phyloP scores from a whole-genome alignment of 2,329 filamentous ascomycete genomes.

The Rutstroemia sp. region DNA sequence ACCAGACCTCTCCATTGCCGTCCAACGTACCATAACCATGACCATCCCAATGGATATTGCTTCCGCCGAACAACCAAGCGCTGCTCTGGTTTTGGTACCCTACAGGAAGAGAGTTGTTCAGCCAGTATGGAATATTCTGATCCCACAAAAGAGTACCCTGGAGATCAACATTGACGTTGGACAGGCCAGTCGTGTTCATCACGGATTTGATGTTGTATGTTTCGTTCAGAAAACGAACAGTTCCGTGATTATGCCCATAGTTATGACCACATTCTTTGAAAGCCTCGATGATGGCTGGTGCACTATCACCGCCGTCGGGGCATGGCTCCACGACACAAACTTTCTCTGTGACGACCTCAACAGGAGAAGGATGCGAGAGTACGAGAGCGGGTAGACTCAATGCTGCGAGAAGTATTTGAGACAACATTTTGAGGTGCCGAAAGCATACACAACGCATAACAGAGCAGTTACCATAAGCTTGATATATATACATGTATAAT shows the following conservation, averaged over 20 bases:
- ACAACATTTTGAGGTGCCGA: background rate
- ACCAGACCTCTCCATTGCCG: constrained; percentile 55
- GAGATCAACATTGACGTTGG: constrained; percentile 40
- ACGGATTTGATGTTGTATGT: constrained; percentile 39
- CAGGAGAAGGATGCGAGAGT: background rate
- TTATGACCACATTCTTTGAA: constrained; percentile 34
- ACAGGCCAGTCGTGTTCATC: constrained; percentile 37
- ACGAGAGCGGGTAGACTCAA: background rate
- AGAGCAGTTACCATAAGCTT: too few species aligned
- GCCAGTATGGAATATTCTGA: constrained; percentile 1
- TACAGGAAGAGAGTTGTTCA: constrained; percentile 37
- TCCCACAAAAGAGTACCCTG: constrained; percentile 42
- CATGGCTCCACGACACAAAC: constrained; percentile 14
- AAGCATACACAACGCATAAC: too few species aligned
- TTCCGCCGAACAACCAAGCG: constrained; percentile 47
- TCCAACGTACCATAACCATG: constrained; percentile 46
- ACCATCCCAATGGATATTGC: constrained; percentile 42
- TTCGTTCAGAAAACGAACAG: constrained; percentile 34
- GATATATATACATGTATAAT: background rate
- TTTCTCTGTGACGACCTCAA: background rate
- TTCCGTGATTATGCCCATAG: constrained; percentile 25
- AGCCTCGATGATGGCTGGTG: constrained; percentile 35
- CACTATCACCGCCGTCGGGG: constrained; percentile 21
- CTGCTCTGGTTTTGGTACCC: constrained; percentile 49
- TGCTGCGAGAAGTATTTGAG: background rate